Conservation (phyloP, 108 stramenopile genomes). For the Skeletonema menzelii region DNA sequence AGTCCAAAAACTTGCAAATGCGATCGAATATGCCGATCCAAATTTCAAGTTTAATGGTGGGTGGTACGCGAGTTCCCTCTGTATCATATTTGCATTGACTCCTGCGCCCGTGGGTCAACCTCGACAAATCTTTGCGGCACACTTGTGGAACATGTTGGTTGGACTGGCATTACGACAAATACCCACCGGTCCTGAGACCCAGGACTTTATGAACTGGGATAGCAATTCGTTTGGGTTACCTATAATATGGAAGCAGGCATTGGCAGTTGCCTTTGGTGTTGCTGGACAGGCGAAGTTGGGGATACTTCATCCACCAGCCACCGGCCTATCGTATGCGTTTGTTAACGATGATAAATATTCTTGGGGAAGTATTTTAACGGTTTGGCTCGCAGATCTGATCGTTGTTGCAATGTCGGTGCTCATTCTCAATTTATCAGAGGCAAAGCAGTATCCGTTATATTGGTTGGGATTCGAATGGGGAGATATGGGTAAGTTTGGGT, state of each 20-base stretch:
- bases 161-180: slow-evolving; percentile 19
- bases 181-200: background rate
- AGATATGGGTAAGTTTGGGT: background rate
- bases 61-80: slow-evolving; percentile 21
- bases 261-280: slow-evolving; percentile 22
- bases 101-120: slow-evolving; percentile 44
- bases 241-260: slow-evolving; percentile 16
- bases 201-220: slow-evolving; percentile 1
- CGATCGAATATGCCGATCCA: background rate
- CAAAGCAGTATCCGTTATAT: slow-evolving; percentile 25
- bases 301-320: slow-evolving; percentile 32
- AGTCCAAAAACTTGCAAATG: background rate
- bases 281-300: slow-evolving; percentile 26
- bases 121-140: slow-evolving; percentile 21
- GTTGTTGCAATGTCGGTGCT: slow-evolving; percentile 11
- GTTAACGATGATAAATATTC: slow-evolving; percentile 1
- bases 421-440: slow-evolving; percentile 16
- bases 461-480: slow-evolving; percentile 25
- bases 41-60: slow-evolving; percentile 6
- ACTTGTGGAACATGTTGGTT: slow-evolving; percentile 24
- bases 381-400: slow-evolving; percentile 1
- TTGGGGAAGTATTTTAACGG: slow-evolving; percentile 11
- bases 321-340: slow-evolving; percentile 17
- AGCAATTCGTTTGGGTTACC: slow-evolving; percentile 5
- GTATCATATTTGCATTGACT: slow-evolving; percentile 37